Conservation (phyloP, 2,329 filamentous ascomycete genomes). For the Phaeosphaeriaceae sp. region DNA sequence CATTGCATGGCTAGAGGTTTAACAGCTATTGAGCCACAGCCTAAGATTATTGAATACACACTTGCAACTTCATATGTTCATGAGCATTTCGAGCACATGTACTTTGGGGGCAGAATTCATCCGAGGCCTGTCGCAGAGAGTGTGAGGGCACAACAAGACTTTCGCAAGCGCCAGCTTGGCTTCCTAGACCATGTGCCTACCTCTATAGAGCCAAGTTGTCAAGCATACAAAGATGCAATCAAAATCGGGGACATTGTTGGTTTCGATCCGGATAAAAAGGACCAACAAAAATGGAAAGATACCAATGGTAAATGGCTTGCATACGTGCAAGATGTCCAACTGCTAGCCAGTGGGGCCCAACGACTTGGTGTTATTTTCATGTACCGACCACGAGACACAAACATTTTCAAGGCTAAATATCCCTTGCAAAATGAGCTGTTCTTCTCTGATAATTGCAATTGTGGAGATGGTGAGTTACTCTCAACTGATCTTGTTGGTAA, state of each 20-base stretch:
- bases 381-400: constrained; percentile 73
- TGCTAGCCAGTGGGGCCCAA: constrained; percentile 42
- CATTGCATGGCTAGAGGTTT: constrained; percentile 48
- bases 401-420: constrained; percentile 71
- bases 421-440: constrained; percentile 77
- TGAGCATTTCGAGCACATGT: constrained; percentile 68
- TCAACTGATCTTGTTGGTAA: constrained; percentile 64
- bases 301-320: constrained; percentile 69
- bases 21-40: constrained; percentile 21
- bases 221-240: constrained; percentile 29
- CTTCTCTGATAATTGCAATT: constrained; percentile 77
- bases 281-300: constrained; percentile 61
- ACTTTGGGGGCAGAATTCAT: constrained; percentile 62
- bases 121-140: constrained; percentile 9
- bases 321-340: constrained; percentile 63
- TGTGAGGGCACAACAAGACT: constrained; percentile 14
- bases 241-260: constrained; percentile 58
- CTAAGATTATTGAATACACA: constrained; percentile 52
- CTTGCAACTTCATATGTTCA: constrained; percentile 74
- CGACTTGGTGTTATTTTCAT: constrained; percentile 74
- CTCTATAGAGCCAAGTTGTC: neutral
- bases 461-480: constrained; percentile 59
- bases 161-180: constrained; percentile 19
- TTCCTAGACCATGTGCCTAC: constrained; percentile 17
- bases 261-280: constrained; percentile 54